Base-by-base conservation (phyloP, 108 stramenopile species). In the Stephanodiscus minutulus region DNA sequence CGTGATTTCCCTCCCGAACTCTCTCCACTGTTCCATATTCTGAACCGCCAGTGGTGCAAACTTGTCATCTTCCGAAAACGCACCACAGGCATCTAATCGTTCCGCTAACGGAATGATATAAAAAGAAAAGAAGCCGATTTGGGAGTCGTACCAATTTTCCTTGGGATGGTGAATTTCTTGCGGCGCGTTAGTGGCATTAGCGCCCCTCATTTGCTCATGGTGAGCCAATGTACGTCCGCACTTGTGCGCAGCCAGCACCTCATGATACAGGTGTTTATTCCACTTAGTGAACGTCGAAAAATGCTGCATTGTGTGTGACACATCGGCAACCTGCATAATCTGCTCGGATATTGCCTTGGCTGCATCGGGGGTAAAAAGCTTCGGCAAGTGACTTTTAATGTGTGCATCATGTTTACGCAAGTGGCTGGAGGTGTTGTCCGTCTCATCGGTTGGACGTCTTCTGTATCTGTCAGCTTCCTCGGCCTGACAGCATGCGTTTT, bases 301-400 rank as follows among this genome's bases (percentile, higher is more conserved):
- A 66, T 87, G 81, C 61, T 87, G 83, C 83, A 87, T 87, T 5
- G 83, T 82, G 44, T 87, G 86, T 11, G 83, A 72, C 20, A 87
- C 80, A 76, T 87, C 86, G 5, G 86, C 78, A 36, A 83, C 86
- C 65, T 82, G 79, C 41, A 87, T 83, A 27, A 87, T 72, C 44
- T 87, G 82, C 61, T 84, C 83, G 59, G 59, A 28, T 41, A 60
- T 60, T 21, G 29, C 64, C 46, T 28, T 33, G 29, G 24, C 46
- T 12, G 22, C 49, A 18, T 64, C 64, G 35, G 46, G 44, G 27
- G 35, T 64, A 18, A 25, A 62, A 12, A 44, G 15, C 15, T 44
- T 44, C 0, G 13, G 15, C 43, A 13, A 44, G 43, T 15, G 0
- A 11, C 43, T 0, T 15, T 44, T 44, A 0, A 4, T 12, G 39